These are phyloP conservation scores for Pelargonium myrrhifolium DNA, from an alignment of 441 rosid genomes.

Conservation along the genomic window DNA sequence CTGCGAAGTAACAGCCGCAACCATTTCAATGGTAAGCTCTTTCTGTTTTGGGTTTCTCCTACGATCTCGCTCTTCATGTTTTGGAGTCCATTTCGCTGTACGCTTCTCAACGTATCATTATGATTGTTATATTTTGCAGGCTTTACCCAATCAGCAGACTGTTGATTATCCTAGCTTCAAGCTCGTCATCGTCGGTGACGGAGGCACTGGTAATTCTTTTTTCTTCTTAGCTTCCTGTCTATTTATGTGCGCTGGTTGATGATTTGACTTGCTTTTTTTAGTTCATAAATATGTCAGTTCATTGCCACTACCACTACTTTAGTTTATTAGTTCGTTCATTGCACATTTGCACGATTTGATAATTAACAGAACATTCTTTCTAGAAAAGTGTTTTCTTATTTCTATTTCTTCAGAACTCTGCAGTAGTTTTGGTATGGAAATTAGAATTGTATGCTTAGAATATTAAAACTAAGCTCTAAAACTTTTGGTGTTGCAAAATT, in stretches of 20 bases:
- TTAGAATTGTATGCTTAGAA: too few relatives aligned
- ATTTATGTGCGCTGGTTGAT: neutral
- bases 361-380: too few relatives aligned
- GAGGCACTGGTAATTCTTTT: constrained; percentile 50
- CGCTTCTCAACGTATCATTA: neutral
- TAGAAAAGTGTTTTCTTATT: too few relatives aligned
- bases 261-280: neutral
- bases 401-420: too few relatives aligned
- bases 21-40: neutral
- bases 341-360: too few relatives aligned
- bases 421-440: too few relatives aligned
- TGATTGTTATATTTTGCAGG: constrained; percentile 31
- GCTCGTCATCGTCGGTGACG: constrained; percentile 75
- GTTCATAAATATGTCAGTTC: too few relatives aligned
- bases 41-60: neutral
- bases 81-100: neutral
- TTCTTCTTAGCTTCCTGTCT: neutral
- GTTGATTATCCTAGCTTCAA: constrained; percentile 76
- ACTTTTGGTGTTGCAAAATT: too few relatives aligned
- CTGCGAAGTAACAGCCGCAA: neutral
- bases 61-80: neutral
- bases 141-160: constrained; percentile 78
- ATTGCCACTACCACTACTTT: too few relatives aligned
- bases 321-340: too few relatives aligned
- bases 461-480: too few relatives aligned